These are phyloP conservation scores for Ganoderma sp. DNA, from an alignment of 1,284 basidiomycete genomes.

Conservation along the genomic window DNA sequence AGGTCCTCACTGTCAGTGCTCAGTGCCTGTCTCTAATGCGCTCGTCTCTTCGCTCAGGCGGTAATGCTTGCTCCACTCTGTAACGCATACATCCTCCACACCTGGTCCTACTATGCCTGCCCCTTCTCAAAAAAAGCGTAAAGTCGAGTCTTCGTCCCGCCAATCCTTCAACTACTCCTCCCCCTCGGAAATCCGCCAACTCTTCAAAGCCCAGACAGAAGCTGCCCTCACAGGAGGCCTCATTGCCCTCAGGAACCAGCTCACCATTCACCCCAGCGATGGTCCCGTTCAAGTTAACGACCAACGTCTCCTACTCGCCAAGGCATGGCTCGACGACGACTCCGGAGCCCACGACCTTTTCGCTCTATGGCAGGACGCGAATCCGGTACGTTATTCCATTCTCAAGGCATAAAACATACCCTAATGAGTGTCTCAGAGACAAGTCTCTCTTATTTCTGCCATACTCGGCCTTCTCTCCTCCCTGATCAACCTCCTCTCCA, in stretches of 20 bases:
- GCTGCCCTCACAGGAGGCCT: conserved; percentile 40
- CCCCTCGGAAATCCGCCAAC: conserved; percentile 37
- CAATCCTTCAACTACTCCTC: conserved; percentile 34
- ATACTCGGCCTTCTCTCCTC: conserved; percentile 61
- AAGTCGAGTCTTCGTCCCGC: conserved; percentile 25
- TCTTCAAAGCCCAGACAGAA: conserved; percentile 37
- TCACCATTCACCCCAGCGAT: conserved; percentile 55
- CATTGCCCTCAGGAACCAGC: conserved; percentile 54
- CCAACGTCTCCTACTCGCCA: conserved; percentile 59
- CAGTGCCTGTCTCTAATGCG: neutral
- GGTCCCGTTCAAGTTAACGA: conserved; percentile 56
- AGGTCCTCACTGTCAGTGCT: neutral
- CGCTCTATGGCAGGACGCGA: conserved; percentile 59
- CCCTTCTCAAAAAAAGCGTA: conserved; percentile 23
- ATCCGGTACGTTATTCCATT: conserved; percentile 47
- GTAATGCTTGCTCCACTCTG: neutral
- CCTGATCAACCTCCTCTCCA: conserved; percentile 62
- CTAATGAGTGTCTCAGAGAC: conserved; percentile 43
- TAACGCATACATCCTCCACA: neutral
- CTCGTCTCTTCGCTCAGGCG: neutral
- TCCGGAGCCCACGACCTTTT: conserved; percentile 68
- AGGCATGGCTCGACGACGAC: conserved; percentile 63
- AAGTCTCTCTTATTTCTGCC: conserved; percentile 51
- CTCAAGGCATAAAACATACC: neutral
- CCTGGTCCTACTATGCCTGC: conserved; percentile 26